Evolutionary conservation across 2,329 filamentous ascomycete genomes (phyloP), one percentile per base, ranked within the genome.

Genomic region (Helicocarpus griseus): DNA sequence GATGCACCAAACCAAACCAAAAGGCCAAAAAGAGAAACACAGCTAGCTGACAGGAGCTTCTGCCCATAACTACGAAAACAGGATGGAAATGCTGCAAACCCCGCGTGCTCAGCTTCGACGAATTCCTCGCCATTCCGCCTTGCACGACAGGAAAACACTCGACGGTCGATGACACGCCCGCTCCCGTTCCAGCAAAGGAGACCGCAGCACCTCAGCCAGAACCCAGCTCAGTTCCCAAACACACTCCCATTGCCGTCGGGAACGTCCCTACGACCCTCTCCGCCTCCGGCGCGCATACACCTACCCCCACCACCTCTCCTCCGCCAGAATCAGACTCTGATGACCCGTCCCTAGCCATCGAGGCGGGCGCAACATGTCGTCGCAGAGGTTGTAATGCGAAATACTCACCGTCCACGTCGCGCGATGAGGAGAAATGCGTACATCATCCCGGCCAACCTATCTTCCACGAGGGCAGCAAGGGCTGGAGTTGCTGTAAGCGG

Each of bases 11-110:
- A 14, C 31, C 31, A 9, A 35, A 14, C n/a, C n/a, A n/a, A n/a
- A n/a, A n/a, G n/a, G n/a, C n/a, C n/a, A n/a, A n/a, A n/a, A n/a
- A n/a, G n/a, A 44, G 7, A 28, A 19, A 4, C 6, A n/a, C 24
- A 29, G 41, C 8, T 29, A 44, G 41, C 41, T 44, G 26, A 44
- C 41, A 21, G 26, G n/a, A 44, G 41, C 24, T 44, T 44, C n/a
- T 35, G 31, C 31, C 31, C 31, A 14, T 14, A 35, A 35, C 3
- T 24, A n/a, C 41, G 22, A 21, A 26, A 33, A 19, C 63, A 96
- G 91, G 93, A 65, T 97, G 93, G 91, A 94, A 95, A 75, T 98
- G 93, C 77, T 98, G 93, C 80, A 97, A 96, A 73, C 86, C 90
- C 52, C 86, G 93, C 64, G 89, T 97, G 62, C 77, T 98, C 62